These are phyloP conservation scores for Kondoa malvinella DNA, from an alignment of 768 basidiomycete species.

Conservation along the genomic window DNA sequence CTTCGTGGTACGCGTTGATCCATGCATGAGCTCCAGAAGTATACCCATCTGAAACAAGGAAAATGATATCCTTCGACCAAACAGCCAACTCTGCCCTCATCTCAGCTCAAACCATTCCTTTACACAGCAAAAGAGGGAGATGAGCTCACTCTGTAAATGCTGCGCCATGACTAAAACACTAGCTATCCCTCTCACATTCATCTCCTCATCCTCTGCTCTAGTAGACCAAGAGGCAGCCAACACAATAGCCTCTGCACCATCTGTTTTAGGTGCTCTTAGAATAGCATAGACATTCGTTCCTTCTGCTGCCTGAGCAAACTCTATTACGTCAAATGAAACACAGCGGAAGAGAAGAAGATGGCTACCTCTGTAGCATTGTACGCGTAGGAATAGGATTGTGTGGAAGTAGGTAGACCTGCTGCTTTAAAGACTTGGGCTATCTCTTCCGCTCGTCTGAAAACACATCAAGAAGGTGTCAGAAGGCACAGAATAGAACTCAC, in stretches of 20 bases:
- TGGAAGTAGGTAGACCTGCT: conserved; percentile 53
- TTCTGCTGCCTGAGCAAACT: conserved; percentile 39
- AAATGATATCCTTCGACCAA: conserved; percentile 88
- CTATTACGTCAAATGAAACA: conserved; percentile 12
- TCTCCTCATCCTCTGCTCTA: conserved; percentile 25
- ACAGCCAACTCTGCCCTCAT: conserved; percentile 50
- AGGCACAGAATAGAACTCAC: neutral
- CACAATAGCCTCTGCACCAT: conserved; percentile 83
- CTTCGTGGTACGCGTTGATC: conserved; percentile 64
- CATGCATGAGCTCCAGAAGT: conserved; percentile 86
- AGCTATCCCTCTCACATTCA: conserved; percentile 73
- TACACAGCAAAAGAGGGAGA: too few species aligned
- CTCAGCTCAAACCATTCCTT: too few species aligned
- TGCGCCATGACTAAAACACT: conserved; percentile 67
- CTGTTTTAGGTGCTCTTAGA: conserved; percentile 64
- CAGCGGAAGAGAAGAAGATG: neutral
- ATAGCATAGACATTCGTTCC: conserved; percentile 58
- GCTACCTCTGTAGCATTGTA: neutral
- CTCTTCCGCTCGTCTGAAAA: conserved; percentile 47
- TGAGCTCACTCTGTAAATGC: conserved; percentile 56
- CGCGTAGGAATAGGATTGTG: conserved; percentile 49
- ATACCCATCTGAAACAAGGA: conserved; percentile 75
- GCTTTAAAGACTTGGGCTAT: conserved; percentile 51
- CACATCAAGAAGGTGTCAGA: neutral
- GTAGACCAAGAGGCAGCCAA: conserved; percentile 83